Conservation (phyloP, 148 eudicot species). For the Beta vulgaris region DNA sequence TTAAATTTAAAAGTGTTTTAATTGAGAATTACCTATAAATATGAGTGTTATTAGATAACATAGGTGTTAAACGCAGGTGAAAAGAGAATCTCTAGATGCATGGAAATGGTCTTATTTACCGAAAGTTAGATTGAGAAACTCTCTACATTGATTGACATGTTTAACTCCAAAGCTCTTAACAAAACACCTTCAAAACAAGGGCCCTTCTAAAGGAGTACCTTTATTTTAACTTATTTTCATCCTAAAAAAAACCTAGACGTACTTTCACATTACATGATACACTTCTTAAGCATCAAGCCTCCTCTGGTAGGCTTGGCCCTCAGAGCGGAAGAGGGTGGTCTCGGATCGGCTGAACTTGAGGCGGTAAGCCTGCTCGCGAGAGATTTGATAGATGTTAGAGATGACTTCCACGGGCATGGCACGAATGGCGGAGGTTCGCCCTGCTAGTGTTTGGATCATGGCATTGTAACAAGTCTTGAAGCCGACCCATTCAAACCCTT, state of each 20-base stretch:
- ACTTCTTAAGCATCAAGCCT: slow-evolving; percentile 35
- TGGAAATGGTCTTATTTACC: no score
- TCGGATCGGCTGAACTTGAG: slow-evolving; percentile 51
- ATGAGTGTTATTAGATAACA: no score
- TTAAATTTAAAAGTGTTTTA: no score
- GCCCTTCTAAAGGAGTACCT: slow-evolving; percentile 11
- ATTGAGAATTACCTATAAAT: no score
- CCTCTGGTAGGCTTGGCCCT: slow-evolving; percentile 23
- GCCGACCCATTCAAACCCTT: slow-evolving; percentile 65
- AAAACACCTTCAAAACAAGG: slow-evolving; percentile 25
- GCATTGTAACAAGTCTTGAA: slow-evolving; percentile 71
- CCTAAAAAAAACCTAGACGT: neutral
- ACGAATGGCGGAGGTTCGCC: slow-evolving; percentile 59
- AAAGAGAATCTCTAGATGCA: no score
- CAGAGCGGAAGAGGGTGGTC: slow-evolving; percentile 38
- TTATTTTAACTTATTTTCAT: slow-evolving; percentile 14
- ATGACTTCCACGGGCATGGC: slow-evolving; percentile 56
- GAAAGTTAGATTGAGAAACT: neutral
- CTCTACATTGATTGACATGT: neutral
- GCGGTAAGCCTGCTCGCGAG: slow-evolving; percentile 42
- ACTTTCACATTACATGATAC: neutral
- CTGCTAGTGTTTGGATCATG: slow-evolving; percentile 51
- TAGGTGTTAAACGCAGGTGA: no score
- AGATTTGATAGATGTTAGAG: slow-evolving; percentile 50
- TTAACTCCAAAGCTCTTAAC: slow-evolving; percentile 10